Evolutionary conservation across 1,284 basidiomycete species (phyloP).

Genomic region (Melampsora americana): DNA sequence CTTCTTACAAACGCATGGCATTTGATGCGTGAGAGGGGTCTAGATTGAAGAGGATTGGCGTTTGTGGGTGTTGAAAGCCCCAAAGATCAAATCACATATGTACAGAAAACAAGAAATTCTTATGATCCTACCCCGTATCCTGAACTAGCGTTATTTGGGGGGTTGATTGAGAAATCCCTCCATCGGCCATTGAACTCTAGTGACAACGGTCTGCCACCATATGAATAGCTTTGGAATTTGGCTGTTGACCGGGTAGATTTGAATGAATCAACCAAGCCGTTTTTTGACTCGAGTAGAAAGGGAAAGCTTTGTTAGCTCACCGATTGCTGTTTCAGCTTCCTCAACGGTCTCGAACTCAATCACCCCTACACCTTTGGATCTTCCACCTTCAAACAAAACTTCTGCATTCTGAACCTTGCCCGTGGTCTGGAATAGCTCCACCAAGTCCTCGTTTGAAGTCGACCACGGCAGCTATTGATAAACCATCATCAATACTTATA

Average conservation of each 20-base stretch:
- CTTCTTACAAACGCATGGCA: too few species aligned
- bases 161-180: conserved; percentile 42
- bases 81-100: too few species aligned
- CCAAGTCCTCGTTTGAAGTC: conserved; percentile 96
- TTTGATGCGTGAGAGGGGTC: too few species aligned
- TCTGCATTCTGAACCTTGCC: conserved; percentile 91
- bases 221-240: conserved; percentile 50
- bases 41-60: too few species aligned
- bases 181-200: conserved; percentile 46
- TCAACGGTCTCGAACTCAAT: conserved; percentile 85
- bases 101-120: too few species aligned
- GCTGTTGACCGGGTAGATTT: conserved; percentile 12
- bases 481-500: neutral
- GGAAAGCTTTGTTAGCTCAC: conserved; percentile 50
- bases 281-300: neutral
- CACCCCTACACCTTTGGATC: conserved; percentile 88
- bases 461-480: conserved; percentile 82
- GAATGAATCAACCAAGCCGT: neutral
- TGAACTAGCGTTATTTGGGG: neutral
- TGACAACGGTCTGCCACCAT: conserved; percentile 48
- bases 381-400: conserved; percentile 78
- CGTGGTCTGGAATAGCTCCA: conserved; percentile 96
- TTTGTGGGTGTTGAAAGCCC: too few species aligned
- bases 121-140: neutral
- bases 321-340: conserved; percentile 90